These are phyloP conservation scores for Pseudogymnoascus sp. DNA, from an alignment of 2,329 filamentous ascomycete species.

Conservation along the genomic window DNA sequence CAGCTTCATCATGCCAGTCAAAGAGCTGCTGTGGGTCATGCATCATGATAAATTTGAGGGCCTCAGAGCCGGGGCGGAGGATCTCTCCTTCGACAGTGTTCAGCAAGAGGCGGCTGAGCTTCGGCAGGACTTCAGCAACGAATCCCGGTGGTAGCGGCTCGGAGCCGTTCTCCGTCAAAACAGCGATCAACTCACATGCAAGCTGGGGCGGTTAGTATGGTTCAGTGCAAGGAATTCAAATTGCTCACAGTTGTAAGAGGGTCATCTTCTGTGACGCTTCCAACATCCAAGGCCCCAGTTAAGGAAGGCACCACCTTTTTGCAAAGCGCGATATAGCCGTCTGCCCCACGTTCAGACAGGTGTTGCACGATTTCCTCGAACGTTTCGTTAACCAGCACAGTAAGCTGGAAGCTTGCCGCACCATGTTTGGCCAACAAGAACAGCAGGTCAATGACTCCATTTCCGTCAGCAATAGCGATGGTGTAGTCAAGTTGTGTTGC, in stretches of 20 bases:
- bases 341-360: slow-evolving; percentile 54
- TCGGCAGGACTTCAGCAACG: slow-evolving; percentile 76
- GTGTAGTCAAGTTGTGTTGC: slow-evolving; percentile 72
- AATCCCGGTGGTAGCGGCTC: slow-evolving; percentile 83
- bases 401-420: slow-evolving; percentile 83
- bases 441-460: slow-evolving; percentile 70
- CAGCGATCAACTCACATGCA: slow-evolving; percentile 74
- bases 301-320: slow-evolving; percentile 79
- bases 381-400: slow-evolving; percentile 76
- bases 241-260: slow-evolving; percentile 63
- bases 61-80: slow-evolving; percentile 75
- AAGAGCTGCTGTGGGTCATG: slow-evolving; percentile 89
- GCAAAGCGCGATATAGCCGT: slow-evolving; percentile 71
- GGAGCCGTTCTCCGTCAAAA: slow-evolving; percentile 72
- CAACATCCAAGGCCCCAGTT: slow-evolving; percentile 82
- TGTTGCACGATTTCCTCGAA: slow-evolving; percentile 78
- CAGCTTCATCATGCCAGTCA: slow-evolving; percentile 70
- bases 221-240: neutral
- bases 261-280: slow-evolving; percentile 75
- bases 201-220: slow-evolving; percentile 39
- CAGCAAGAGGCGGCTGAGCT: slow-evolving; percentile 74
- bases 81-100: slow-evolving; percentile 80
- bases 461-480: slow-evolving; percentile 63
- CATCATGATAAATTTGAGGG: slow-evolving; percentile 79
- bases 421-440: slow-evolving; percentile 86